Conservation (phyloP, 306 rosid genomes). For the Quercus glauca region DNA sequence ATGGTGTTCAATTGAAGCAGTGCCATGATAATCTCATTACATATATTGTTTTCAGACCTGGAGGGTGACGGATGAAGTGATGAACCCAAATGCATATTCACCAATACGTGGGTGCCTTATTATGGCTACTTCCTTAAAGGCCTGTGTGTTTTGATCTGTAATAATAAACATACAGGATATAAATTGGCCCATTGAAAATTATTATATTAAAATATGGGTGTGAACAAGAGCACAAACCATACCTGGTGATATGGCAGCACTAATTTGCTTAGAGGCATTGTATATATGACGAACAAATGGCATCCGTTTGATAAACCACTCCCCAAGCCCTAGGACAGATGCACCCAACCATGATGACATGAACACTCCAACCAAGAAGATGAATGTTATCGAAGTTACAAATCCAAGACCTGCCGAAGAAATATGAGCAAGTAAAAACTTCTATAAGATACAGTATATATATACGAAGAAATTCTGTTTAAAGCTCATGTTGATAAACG, state of each 20-base stretch:
- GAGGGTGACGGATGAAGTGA: slow-evolving; percentile 74
- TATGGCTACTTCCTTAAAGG: slow-evolving; percentile 94
- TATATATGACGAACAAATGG: slow-evolving; percentile 89
- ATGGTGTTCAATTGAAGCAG: slow-evolving; percentile 1
- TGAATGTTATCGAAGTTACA: slow-evolving; percentile 78
- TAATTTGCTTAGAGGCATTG: slow-evolving; percentile 92
- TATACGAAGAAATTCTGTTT: too few species aligned
- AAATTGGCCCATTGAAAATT: slow-evolving; percentile 11
- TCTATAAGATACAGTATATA: not conserved
- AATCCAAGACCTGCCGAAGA: slow-evolving; percentile 77
- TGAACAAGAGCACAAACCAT: slow-evolving; percentile 18
- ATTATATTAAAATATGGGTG: not conserved
- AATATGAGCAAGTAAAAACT: slow-evolving; percentile 16
- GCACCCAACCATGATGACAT: slow-evolving; percentile 98
- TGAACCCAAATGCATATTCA: slow-evolving; percentile 93
- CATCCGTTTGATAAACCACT: slow-evolving; percentile 94
- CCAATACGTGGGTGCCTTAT: slow-evolving; percentile 93
- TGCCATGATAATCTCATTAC: slow-evolving; percentile 1
- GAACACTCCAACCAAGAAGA: slow-evolving; percentile 88
- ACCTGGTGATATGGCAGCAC: slow-evolving; percentile 95
- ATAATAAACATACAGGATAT: not conserved
- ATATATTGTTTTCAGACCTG: slow-evolving; percentile 49
- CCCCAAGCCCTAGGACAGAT: slow-evolving; percentile 86
- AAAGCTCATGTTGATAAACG: not conserved
- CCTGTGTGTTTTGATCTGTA: slow-evolving; percentile 85